Evolutionary conservation across 305 asterid genomes (phyloP), one percentile per base, ranked within the genome.

Genomic region (Nicotiana rustica): DNA sequence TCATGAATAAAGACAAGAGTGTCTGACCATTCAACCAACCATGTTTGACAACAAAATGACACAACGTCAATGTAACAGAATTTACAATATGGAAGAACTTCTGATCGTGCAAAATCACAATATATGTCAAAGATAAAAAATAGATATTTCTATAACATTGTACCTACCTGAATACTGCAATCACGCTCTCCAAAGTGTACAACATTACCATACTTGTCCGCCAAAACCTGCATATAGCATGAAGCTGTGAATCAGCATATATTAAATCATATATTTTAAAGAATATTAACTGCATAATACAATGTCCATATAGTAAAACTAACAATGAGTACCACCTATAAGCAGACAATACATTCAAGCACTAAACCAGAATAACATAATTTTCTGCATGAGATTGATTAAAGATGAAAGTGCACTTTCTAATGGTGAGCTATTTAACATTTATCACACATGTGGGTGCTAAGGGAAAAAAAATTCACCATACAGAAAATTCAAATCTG

Each of bases 141-240:
- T 19, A 71, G 38, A 19, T 41, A 70, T 70, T 70, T 70, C 10
- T 41, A 10, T 70, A 41, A 41, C 78, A 70, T 18, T 36, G 31
- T 10, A 14, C 69, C 5, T 88, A 96, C 99, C 97, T 96, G 98
- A 87, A 96, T 96, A 86, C 99, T 96, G 83, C 99, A 96, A 90
- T 94, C 99, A 89, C 99, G 99, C 90, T 96, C 99, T 82, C 99
- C 99, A 85, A 94, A 96, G 95, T 96, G 99, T 81, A 96, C 91
- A 65, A 94, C 99, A 79, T 96, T 94, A 38, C 97, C 97, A 81
- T 69, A 91, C 81, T 94, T 96, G 87, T 96, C 99, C 19, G 99
- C 98, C 90, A 96, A 85, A 87, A 96, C 97, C 99, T 96, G 90
- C 78, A 80, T 19, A 77, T 18, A 10, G 61, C 19, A 77, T 81